Base-by-base conservation (phyloP, 2,329 filamentous ascomycete species). In the Pseudogymnoascus sp. region DNA sequence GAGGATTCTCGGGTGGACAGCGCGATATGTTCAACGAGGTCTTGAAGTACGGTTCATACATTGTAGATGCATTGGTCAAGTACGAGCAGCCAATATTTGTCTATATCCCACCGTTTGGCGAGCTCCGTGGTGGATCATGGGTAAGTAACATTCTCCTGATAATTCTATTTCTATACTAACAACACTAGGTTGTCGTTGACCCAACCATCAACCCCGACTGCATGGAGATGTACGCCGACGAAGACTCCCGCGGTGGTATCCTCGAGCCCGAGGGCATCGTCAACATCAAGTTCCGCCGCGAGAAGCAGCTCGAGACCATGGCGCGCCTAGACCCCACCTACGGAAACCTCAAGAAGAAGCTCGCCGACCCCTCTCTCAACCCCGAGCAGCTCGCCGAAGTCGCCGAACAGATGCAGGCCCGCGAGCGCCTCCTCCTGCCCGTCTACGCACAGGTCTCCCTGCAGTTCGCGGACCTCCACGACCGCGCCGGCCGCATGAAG, bases 1-100 rank as follows among this genome's bases (percentile, higher is more conserved):
- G 95, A 87, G 95, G 95, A 82, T 99, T 99, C 91, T 99, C 95
- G 70, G 95, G 95, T 82, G 95, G 95, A 68, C 95, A 99, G 80
- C 91, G 93, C 71, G 95, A 99, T 79, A 99, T 99, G 95, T 99
- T 96, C 87, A 97, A 97, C 80, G 95, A 99, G 80, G 95, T 99
- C 15, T 87, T 99, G 78, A 99, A 99, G 83, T 99, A 99, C 74
- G 95, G 95, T 74, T 97, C 93, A 17, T 97, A 95, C 84, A 99
- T 99, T 74, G 95, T 99, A 70, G 95, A 99, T 73, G 93, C 93
- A 63, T 88, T 99, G 59, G 92, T 96, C 82, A 96, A 97, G 80
- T 99, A 91, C 75, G 91, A 99, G 82, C 95, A 99, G 82, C 95
- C 95, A 63, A 88, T 99, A 78, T 99, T 99, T 75, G 91, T 99